phyloP scores from a whole-genome alignment of 176 grass and related monocot genomes.

The Areca catechu region DNA sequence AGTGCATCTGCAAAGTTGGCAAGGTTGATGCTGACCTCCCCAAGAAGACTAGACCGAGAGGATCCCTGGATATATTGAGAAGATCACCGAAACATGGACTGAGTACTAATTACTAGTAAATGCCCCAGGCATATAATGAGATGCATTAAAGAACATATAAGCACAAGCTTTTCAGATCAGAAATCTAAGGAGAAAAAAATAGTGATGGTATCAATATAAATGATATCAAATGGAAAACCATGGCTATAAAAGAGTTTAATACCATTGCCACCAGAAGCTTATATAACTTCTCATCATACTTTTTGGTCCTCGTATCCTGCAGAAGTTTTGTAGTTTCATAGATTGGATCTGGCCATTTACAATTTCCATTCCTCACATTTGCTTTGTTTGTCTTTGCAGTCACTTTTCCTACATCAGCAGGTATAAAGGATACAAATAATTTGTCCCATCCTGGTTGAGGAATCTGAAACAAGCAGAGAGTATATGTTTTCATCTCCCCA shows the following conservation, averaged over 20 bases:
- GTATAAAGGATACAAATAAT: conserved; percentile 88
- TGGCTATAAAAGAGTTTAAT: conserved; percentile 1
- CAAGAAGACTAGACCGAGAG: conserved; percentile 82
- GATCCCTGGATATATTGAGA: conserved; percentile 59
- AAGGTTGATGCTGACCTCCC: conserved; percentile 93
- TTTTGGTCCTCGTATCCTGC: conserved; percentile 80
- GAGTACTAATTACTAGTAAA: background rate
- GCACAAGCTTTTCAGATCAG: too few species aligned
- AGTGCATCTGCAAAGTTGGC: conserved; percentile 93
- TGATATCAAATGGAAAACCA: too few species aligned
- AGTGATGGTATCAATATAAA: too few species aligned
- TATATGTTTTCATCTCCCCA: background rate
- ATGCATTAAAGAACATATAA: too few species aligned
- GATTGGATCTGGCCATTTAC: conserved; percentile 97
- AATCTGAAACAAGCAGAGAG: conserved; percentile 52
- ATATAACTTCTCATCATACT: conserved; percentile 87
- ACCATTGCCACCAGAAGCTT: conserved; percentile 95
- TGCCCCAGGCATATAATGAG: too few species aligned
- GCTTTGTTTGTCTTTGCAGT: conserved; percentile 96
- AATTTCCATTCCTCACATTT: conserved; percentile 83
- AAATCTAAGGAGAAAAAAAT: too few species aligned
- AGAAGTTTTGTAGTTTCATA: conserved; percentile 96
- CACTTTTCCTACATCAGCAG: conserved; percentile 68
- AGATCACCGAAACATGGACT: conserved; percentile 8
- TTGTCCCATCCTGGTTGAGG: conserved; percentile 96